phyloP scores from a whole-genome alignment of 495 filamentous ascomycete genomes.

The Oidiodendron maius region DNA sequence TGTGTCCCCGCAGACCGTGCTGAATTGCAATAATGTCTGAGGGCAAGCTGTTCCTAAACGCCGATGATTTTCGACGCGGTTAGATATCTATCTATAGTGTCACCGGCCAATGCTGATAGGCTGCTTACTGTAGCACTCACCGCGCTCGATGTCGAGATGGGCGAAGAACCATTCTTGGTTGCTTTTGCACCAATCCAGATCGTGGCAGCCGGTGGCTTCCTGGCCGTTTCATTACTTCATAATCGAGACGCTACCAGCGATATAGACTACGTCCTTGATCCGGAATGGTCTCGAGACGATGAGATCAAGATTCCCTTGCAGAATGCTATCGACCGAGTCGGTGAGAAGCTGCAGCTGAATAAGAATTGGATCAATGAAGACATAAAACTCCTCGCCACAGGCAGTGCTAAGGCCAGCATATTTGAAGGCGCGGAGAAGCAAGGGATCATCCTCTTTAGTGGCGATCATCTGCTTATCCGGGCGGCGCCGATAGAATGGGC shows the following conservation, averaged over 20 bases:
- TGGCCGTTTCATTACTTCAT: not conserved
- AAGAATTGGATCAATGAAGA: not conserved
- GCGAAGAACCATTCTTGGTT: not conserved
- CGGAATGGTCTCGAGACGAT: not conserved
- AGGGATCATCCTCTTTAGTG: not conserved
- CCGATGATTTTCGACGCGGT: too few relatives aligned
- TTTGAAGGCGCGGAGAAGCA: not conserved
- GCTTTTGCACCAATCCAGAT: not conserved
- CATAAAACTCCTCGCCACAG: not conserved
- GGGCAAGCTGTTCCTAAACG: too few relatives aligned
- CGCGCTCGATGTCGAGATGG: not conserved
- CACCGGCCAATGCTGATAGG: too few relatives aligned
- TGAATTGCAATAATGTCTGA: too few relatives aligned
- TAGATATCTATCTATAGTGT: too few relatives aligned
- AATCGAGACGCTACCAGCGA: not conserved
- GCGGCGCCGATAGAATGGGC: not conserved
- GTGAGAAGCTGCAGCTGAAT: not conserved
- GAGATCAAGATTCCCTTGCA: not conserved
- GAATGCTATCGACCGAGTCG: not conserved
- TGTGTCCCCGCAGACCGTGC: too few relatives aligned
- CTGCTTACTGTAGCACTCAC: not conserved
- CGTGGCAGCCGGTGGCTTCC: not conserved
- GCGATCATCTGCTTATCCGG: not conserved
- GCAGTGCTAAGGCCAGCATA: not conserved
- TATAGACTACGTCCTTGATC: not conserved